Percentiles rank a stretch among this genome's conserved stretches.
Conservation (phyloP, 371 early-diverging fungal species). For the Batkoa obscura region DNA sequence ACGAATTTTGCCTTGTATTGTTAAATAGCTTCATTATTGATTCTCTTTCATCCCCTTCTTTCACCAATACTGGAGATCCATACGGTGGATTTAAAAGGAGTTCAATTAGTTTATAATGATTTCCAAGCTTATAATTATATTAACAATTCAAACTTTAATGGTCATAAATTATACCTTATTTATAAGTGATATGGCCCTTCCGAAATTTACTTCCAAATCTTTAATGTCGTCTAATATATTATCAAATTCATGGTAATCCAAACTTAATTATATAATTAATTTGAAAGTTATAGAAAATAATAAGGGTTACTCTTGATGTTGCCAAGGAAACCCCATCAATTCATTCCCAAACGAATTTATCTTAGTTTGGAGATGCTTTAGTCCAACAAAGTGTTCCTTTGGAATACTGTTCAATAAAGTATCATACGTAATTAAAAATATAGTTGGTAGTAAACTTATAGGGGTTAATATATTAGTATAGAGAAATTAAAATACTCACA, state of each 20-base stretch:
- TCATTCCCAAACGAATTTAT: constrained; percentile 19
- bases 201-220: constrained; percentile 32
- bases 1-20: not conserved
- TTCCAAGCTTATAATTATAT: not conserved
- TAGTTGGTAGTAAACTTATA: constrained; percentile 45
- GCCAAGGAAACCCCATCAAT: constrained; percentile 27
- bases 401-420: constrained; percentile 29
- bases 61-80: no score
- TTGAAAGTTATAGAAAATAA: constrained; percentile 9
- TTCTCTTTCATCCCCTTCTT: not conserved
- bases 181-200: constrained; percentile 36
- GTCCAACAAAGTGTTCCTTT: constrained; percentile 27
- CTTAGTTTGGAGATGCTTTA: constrained; percentile 19
- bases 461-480: not conserved
- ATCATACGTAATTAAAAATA: constrained; percentile 55
- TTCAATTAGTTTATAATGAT: not conserved
- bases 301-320: constrained; percentile 18
- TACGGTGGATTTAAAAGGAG: no score
- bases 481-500: constrained; percentile 17
- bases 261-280: constrained; percentile 12
- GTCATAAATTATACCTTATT: constrained; percentile 18
- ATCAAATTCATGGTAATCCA: constrained; percentile 18
- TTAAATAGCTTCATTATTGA: not conserved
- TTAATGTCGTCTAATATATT: constrained; percentile 24
- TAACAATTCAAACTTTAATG: not conserved